Percentiles rank a stretch among this genome's conserved stretches.
These are phyloP conservation scores for Penicillium daleae DNA, from an alignment of 495 filamentous ascomycete genomes.

Conservation along the genomic window DNA sequence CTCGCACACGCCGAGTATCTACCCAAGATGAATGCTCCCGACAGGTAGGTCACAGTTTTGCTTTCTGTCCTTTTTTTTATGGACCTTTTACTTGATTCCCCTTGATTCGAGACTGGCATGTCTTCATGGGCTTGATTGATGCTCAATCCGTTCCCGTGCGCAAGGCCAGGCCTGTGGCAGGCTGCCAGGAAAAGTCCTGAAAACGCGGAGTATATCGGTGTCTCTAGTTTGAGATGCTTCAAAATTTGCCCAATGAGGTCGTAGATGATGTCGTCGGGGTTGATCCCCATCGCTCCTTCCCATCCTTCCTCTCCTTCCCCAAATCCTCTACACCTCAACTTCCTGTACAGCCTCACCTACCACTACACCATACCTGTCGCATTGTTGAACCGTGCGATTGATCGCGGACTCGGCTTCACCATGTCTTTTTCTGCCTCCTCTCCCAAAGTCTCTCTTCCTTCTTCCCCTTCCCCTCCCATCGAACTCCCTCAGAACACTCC, in stretches of 20 bases:
- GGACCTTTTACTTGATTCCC: background rate
- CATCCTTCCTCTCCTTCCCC: background rate
- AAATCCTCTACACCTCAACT: background rate
- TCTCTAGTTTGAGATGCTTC: background rate
- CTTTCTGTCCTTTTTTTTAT: background rate
- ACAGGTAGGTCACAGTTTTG: constrained; percentile 52
- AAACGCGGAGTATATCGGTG: background rate
- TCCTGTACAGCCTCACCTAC: background rate
- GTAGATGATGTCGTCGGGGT: background rate
- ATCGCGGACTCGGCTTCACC: background rate
- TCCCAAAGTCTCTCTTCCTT: background rate
- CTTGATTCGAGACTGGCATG: background rate
- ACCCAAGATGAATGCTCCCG: constrained; percentile 72
- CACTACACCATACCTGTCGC: background rate
- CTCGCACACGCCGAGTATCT: background rate
- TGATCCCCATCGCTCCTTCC: background rate
- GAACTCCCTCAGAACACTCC: background rate
- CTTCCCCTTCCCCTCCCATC: background rate
- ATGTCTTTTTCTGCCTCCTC: constrained; percentile 11
- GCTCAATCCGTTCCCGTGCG: background rate
- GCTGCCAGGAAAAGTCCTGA: background rate
- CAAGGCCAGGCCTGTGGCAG: background rate
- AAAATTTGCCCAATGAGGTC: background rate
- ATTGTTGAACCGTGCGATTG: background rate
- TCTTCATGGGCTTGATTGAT: background rate